These are phyloP conservation scores for Dalbergia cultrata DNA, from an alignment of 306 rosid species.

Conservation along the genomic window DNA sequence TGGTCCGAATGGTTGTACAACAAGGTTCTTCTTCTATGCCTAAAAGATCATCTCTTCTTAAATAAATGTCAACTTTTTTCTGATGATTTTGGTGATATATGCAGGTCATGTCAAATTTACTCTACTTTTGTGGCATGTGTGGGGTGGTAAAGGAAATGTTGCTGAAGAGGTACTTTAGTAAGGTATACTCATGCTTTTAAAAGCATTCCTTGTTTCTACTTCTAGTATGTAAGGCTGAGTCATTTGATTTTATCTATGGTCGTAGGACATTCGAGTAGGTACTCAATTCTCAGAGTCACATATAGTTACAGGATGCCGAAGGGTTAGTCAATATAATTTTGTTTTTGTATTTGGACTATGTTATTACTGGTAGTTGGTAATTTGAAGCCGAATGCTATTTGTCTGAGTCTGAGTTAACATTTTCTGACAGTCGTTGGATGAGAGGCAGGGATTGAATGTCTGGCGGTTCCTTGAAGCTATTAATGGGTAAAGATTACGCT, in stretches of 20 bases:
- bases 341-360: constrained; percentile 5
- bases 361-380: constrained; percentile 16
- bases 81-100: constrained; percentile 32
- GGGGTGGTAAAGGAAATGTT: constrained; percentile 87
- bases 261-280: constrained; percentile 83
- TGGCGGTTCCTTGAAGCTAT: constrained; percentile 97
- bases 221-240: constrained; percentile 32
- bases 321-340: constrained; percentile 64
- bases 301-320: constrained; percentile 87
- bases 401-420: constrained; percentile 44
- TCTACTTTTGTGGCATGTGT: constrained; percentile 94
- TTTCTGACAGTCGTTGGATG: constrained; percentile 77
- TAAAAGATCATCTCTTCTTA: constrained; percentile 14
- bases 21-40: constrained; percentile 70
- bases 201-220: constrained; percentile 32
- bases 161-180: constrained; percentile 93
- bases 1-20: constrained; percentile 97
- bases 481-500: constrained; percentile 67
- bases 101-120: constrained; percentile 88
- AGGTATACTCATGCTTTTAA: constrained; percentile 62
- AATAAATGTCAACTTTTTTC: constrained; percentile 27
- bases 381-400: constrained; percentile 38
- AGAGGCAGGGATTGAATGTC: constrained; percentile 82
- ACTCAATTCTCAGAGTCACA: constrained; percentile 75
- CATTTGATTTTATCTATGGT: constrained; percentile 45